Evolutionary conservation across 1,139 yeast species (phyloP), one percentile per base, ranked within the genome.

Genomic region (Blastobotrys persicus): DNA sequence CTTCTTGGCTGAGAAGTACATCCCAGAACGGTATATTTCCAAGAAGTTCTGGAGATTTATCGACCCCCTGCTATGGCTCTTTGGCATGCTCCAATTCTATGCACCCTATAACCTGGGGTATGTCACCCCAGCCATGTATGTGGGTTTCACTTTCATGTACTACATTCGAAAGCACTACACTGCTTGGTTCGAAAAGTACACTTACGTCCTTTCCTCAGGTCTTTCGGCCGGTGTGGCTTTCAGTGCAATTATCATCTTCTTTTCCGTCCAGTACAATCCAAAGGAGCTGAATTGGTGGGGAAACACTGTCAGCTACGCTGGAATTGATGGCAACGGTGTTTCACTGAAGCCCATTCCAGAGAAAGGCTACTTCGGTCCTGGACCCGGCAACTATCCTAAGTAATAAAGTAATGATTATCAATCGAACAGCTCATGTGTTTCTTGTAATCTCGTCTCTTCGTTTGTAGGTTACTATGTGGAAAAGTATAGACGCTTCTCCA

Each of bases 181-280:
- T 17, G 66, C 72, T 20, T 78, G 85, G 83, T 81, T 85, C 83
- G 81, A 78, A 53, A 80, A 78, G 63, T 83, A 81, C 66, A 81
- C 79, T 59, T 83, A 82, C 61, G 75, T 83, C 9, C 66, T 82
- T 33, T 73, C 83, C 13, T 74, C 80, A 52, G 85, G 80, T 2
- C 64, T 81, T 42, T 68, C 76, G 5, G 81, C 85, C 1, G 87
- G 86, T 18, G 76, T 80, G 34, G 85, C 85, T 0, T 75, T 79
- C 50, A 68, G 79, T 54, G 78, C 82, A 0, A 64, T 80, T 17
- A 64, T 81, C 44, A 78, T 80, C 33, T 74, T 81, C 66, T 78
- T 81, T 59, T 73, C 81, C 0, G 79, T 80, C 2, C 80, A 77
- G 57, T 78, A 73, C 55, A 56, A 57, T 44, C 72, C 58, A 54